Conservation (phyloP, 306 rosid species). For the Amphicarpaea edgeworthii region DNA sequence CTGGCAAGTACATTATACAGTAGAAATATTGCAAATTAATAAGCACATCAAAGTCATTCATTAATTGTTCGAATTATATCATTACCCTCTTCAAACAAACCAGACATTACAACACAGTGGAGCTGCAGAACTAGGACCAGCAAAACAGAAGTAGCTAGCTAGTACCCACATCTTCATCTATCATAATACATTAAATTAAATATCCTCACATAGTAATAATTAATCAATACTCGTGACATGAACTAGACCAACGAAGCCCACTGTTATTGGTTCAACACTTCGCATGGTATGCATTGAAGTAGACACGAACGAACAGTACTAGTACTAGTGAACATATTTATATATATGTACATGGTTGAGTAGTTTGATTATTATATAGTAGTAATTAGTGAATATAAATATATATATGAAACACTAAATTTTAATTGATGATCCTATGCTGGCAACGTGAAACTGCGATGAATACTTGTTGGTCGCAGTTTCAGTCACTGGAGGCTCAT, state of each 20-base stretch:
- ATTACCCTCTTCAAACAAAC: neutral
- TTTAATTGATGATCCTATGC: constrained; percentile 48
- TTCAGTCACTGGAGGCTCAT: constrained; percentile 73
- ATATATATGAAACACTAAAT: constrained; percentile 42
- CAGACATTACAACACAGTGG: neutral
- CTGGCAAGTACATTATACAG: too few species aligned
- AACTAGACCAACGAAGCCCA: too few species aligned
- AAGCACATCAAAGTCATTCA: constrained; percentile 6
- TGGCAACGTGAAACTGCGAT: constrained; percentile 69
- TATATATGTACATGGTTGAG: neutral
- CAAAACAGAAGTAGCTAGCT: neutral
- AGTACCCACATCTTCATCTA: neutral
- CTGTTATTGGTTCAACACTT: neutral
- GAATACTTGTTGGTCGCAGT: constrained; percentile 57
- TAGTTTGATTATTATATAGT: neutral
- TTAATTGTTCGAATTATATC: neutral
- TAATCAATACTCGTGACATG: neutral
- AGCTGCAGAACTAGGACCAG: neutral
- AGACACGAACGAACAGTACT: neutral
- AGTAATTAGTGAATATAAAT: neutral
- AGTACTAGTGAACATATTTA: neutral
- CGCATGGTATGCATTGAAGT: neutral
- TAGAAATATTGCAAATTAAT: neutral
- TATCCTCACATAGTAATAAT: neutral
- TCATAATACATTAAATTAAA: neutral